Base-by-base conservation (phyloP, 1,284 basidiomycete genomes). In the Vanrija sp. region DNA sequence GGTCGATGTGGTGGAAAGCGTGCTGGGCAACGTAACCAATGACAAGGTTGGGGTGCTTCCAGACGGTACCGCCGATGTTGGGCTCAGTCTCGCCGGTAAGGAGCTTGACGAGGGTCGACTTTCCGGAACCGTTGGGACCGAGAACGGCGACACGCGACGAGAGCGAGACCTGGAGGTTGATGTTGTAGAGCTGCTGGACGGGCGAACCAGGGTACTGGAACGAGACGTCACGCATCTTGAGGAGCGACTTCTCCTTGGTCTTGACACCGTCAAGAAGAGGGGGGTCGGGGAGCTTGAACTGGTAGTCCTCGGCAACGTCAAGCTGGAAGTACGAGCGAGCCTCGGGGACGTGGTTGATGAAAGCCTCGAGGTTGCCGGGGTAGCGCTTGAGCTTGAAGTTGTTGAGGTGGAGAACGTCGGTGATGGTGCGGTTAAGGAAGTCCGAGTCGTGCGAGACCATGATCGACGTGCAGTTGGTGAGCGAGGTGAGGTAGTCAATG, bases 11-110 rank as follows among this genome's bases (percentile, higher is more conserved):
- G 83, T 96, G 92, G 91, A 95, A 96, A 64, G 93, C 94, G 80
- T 97, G 93, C 80, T 97, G 93, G 52, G 93, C 93, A 67, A 97
- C 93, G 81, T 97, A 97, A 77, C 93, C 93, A 65, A 96, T 94
- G 81, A 97, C 93, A 83, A 97, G 84, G 84, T 97, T 97, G 61
- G 94, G 94, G 82, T 97, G 93, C 83, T 94, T 96, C 94, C 94
- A 97, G 79, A 90, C 88, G 80, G 94, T 91, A 83, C 93, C 93
- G 65, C 89, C 89, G 79, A 86, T 87, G 86, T 96, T 96, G 65
- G 91, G 85, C 79, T 97, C 92, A 80, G 92, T 89, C 79, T 98
- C 94, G 71, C 92, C 94, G 67, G 94, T 96, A 72, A 98, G 86
- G 61, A 98, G 83, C 82, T 96, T 98, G 83, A 98, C 93, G 77